Evolutionary conservation across 768 basidiomycete genomes (phyloP).

Genomic region (Leccinum barrowsii): DNA sequence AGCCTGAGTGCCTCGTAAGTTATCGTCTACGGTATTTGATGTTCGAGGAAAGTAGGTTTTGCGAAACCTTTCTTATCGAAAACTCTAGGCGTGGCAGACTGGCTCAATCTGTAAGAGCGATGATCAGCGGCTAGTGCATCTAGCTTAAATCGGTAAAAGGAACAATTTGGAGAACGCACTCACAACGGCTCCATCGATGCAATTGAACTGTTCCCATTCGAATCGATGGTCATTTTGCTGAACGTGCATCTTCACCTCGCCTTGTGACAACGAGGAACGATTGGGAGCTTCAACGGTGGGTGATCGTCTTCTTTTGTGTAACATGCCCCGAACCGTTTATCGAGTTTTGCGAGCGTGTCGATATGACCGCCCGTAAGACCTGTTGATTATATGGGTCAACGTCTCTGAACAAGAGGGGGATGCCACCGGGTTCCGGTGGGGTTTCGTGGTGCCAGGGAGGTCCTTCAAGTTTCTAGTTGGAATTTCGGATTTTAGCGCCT

Average conservation of each 20-base stretch:
- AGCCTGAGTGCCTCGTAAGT: too few species aligned
- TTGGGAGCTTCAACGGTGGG: constrained; percentile 10
- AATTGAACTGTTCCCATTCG: background rate
- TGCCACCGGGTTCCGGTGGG: background rate
- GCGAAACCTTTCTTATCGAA: background rate
- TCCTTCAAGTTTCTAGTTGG: background rate
- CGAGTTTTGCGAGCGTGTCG: background rate
- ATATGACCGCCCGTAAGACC: constrained; percentile 1
- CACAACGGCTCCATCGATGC: constrained; percentile 9
- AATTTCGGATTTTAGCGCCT: background rate
- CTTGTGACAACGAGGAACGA: background rate
- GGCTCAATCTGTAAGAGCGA: constrained; percentile 9
- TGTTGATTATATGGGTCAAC: background rate
- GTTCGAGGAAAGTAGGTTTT: too few species aligned
- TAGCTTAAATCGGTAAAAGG: constrained; percentile 17
- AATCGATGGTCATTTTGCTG: too few species aligned
- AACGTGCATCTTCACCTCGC: too few species aligned
- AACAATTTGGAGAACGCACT: background rate
- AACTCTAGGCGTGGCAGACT: background rate
- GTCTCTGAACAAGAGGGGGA: background rate
- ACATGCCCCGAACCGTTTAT: background rate
- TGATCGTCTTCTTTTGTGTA: constrained; percentile 4
- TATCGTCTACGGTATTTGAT: too few species aligned
- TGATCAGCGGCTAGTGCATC: constrained; percentile 1
- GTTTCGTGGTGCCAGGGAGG: too few species aligned